Base-by-base conservation (phyloP, 2,329 filamentous ascomycete genomes). In the Dothistroma pini region DNA sequence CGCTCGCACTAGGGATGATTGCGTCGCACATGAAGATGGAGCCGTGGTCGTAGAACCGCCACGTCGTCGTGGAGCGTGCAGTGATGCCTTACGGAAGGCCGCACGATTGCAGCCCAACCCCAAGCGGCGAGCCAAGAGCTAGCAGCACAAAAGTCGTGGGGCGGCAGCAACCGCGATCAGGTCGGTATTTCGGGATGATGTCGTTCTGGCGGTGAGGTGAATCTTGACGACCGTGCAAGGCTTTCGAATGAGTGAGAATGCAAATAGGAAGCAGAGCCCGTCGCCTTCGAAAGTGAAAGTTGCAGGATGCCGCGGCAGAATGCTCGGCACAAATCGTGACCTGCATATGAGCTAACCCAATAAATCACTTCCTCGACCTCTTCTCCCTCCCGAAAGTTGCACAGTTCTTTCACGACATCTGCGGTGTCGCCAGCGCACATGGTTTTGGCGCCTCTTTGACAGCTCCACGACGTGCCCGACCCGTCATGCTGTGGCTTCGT, bases 361-460 rank as follows among this genome's bases (percentile, higher is more conserved):
- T 16, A 16, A 31, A 14, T 16, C 14, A 4, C 25, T 11, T 49
- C 14, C n/a, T 48, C 25, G 48, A 54, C 31, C 32, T 21, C 19
- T 29, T 5, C 35, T 53, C 14, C 52, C 58, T 47, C 34, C 32
- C 44, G 47, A 35, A 38, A 35, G 12, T 31, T 50, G 29, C 56
- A 56, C 57, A 54, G 22, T 32, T 53, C 50, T 34, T 44, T 49
- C 50, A 50, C 55, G 34, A 50, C 21, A 22, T 52, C 34, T 62
- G 56, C 56, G 47, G 57, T 62, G 53, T 48, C 57, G 49, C 54
- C 48, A 35, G 21, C 19, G 41, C 55, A 58, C 60, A 59, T 59
- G 60, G 56, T 57, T n/a, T 32, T 56, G 38, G 56, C 61, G 41
- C 61, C 49, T 44, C 57, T 59, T 59, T 63, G 62, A 61, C 62